phyloP scores from a whole-genome alignment of 768 basidiomycete genomes.

The Multifurca ochricompacta region DNA sequence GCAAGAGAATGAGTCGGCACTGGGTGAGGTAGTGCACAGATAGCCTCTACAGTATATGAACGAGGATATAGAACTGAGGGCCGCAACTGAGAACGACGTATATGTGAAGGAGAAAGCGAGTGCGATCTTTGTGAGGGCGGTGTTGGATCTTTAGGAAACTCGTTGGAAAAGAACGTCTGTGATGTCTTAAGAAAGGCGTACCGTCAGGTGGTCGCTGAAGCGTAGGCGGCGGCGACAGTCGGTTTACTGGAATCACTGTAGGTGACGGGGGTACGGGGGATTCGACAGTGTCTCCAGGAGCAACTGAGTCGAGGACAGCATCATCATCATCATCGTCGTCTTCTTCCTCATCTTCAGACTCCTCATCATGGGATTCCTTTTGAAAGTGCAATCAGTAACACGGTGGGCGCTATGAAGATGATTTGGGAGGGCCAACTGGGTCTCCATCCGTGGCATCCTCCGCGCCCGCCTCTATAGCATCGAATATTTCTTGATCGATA shows the following conservation, averaged over 20 bases:
- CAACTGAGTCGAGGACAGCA: conserved; percentile 36
- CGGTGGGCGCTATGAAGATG: not conserved
- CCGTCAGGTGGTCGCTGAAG: conserved; percentile 19
- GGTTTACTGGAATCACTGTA: conserved; percentile 27
- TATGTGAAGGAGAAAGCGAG: conserved; percentile 41
- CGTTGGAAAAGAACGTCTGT: not conserved
- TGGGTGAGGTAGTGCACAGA: conserved; percentile 87
- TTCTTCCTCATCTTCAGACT: conserved; percentile 30
- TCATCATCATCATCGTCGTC: conserved; percentile 43
- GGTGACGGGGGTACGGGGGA: conserved; percentile 32
- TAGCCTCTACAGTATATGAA: conserved; percentile 80
- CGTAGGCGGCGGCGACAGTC: conserved; percentile 22
- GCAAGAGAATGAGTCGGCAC: conserved; percentile 84
- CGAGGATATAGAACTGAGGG: conserved; percentile 35
- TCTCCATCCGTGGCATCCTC: conserved; percentile 66
- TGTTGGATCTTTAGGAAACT: conserved; percentile 25
- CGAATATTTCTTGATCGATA: conserved; percentile 37
- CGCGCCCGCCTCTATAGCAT: conserved; percentile 40
- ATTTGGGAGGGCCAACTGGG: conserved; percentile 42
- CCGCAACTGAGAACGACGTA: conserved; percentile 42
- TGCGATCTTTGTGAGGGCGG: conserved; percentile 36
- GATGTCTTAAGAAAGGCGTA: not conserved
- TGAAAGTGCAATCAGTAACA: not conserved
- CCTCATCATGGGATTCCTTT: conserved; percentile 23
- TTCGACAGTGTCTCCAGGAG: conserved; percentile 21